These are phyloP conservation scores for Oryza coarctata DNA, from an alignment of 176 grass and related monocot species.

Conservation along the genomic window DNA sequence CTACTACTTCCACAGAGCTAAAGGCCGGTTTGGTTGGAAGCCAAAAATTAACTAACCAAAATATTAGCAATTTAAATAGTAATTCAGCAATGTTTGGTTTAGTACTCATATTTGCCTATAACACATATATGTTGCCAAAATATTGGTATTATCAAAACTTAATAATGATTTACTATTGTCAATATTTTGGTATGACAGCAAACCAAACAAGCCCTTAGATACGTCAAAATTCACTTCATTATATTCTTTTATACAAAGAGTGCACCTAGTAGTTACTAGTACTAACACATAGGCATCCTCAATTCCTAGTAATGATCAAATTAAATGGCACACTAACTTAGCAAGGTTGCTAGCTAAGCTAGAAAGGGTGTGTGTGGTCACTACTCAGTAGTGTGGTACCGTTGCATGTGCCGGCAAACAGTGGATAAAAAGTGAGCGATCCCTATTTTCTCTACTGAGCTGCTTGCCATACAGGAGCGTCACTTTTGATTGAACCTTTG, in stretches of 20 bases:
- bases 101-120: too few relatives aligned
- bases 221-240: neutral
- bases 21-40: too few relatives aligned
- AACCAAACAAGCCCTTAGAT: too few relatives aligned
- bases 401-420: neutral
- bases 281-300: too few relatives aligned
- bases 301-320: too few relatives aligned
- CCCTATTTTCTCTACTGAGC: neutral
- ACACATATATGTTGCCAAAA: too few relatives aligned
- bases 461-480: neutral
- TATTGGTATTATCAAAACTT: too few relatives aligned
- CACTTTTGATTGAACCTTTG: neutral
- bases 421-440: neutral
- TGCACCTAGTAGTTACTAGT: neutral
- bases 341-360: neutral
- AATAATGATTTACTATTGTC: too few relatives aligned
- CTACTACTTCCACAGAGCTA: neutral
- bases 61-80: too few relatives aligned
- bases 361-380: neutral
- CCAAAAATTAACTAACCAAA: too few relatives aligned
- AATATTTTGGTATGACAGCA: too few relatives aligned
- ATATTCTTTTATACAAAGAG: neutral
- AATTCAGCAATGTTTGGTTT: too few relatives aligned
- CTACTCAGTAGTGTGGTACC: neutral
- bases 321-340: neutral